phyloP scores from a whole-genome alignment of 768 basidiomycete genomes.

The Obba rivulosa region DNA sequence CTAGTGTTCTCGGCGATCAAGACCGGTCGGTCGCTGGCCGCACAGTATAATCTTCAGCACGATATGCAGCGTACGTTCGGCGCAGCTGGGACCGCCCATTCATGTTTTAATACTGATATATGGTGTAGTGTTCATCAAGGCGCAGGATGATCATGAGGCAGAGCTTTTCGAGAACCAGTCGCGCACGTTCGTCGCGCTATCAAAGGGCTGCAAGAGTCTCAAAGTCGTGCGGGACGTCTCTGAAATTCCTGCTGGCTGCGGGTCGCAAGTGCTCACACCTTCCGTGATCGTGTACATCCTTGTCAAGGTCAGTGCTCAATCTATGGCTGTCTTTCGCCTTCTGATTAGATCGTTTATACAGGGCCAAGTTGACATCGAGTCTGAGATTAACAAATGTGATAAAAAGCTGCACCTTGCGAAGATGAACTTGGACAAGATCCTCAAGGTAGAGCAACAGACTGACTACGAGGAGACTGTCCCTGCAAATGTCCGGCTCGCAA shows the following conservation, averaged over 20 bases:
- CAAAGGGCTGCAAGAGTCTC: slow-evolving; percentile 81
- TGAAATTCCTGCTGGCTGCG: slow-evolving; percentile 87
- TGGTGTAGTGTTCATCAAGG: slow-evolving; percentile 68
- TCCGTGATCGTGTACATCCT: slow-evolving; percentile 76
- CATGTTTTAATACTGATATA: background rate
- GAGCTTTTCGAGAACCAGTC: slow-evolving; percentile 66
- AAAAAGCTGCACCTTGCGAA: slow-evolving; percentile 80
- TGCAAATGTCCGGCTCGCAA: slow-evolving; percentile 62
- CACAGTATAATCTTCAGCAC: slow-evolving; percentile 81
- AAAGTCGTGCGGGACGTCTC: slow-evolving; percentile 56
- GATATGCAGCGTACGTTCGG: slow-evolving; percentile 68
- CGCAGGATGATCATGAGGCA: slow-evolving; percentile 57
- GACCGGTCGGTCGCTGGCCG: slow-evolving; percentile 78
- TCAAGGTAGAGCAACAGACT: slow-evolving; percentile 63
- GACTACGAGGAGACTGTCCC: slow-evolving; percentile 83
- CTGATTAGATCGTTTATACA: slow-evolving; percentile 25
- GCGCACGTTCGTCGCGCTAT: slow-evolving; percentile 72
- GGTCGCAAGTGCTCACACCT: slow-evolving; percentile 72
- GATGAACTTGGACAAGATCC: slow-evolving; percentile 69
- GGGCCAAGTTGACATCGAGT: slow-evolving; percentile 88
- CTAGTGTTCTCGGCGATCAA: slow-evolving; percentile 76
- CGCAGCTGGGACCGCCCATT: background rate
- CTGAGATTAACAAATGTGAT: slow-evolving; percentile 82
- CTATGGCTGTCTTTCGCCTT: background rate
- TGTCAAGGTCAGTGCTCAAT: slow-evolving; percentile 60